These are phyloP conservation scores for Periconia macrospinosa DNA, from an alignment of 2,329 filamentous ascomycete genomes.

Conservation along the genomic window DNA sequence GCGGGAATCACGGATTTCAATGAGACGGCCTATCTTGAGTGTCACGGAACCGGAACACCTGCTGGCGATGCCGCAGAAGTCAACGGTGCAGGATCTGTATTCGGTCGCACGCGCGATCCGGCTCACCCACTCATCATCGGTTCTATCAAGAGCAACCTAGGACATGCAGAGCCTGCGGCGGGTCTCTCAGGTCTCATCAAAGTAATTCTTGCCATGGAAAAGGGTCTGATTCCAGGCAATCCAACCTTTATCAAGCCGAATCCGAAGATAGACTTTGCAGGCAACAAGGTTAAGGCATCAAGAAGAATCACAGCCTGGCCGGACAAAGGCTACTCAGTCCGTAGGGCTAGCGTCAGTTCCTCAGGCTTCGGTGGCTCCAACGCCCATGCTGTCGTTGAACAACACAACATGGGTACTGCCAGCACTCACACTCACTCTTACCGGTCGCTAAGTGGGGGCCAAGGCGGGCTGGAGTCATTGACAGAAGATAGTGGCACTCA, in stretches of 20 bases:
- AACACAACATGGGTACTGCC: no score
- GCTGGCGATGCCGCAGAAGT: constrained; percentile 45
- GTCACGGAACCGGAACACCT: constrained; percentile 59
- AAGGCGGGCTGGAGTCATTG: no score
- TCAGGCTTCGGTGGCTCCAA: no score
- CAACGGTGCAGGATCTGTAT: constrained; percentile 7
- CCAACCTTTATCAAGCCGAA: constrained; percentile 11
- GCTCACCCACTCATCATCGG: constrained; percentile 10
- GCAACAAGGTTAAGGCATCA: no score
- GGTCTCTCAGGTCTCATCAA: constrained; percentile 41
- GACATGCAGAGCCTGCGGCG: constrained; percentile 42
- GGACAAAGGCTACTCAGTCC: no score
- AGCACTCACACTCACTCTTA: no score
- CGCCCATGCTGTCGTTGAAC: no score
- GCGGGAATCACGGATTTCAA: constrained; percentile 32
- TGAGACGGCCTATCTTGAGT: constrained; percentile 33
- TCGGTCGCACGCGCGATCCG: no score
- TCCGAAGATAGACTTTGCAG: constrained; percentile 10
- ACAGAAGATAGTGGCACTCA: no score
- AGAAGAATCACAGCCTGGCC: no score
- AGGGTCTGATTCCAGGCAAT: constrained; percentile 33
- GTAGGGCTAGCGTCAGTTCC: no score
- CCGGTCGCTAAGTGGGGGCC: no score
- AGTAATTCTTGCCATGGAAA: constrained; percentile 40
- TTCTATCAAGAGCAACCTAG: constrained; percentile 41